Conservation (phyloP, 176 grass and related monocot genomes). For the Luzula sylvatica region DNA sequence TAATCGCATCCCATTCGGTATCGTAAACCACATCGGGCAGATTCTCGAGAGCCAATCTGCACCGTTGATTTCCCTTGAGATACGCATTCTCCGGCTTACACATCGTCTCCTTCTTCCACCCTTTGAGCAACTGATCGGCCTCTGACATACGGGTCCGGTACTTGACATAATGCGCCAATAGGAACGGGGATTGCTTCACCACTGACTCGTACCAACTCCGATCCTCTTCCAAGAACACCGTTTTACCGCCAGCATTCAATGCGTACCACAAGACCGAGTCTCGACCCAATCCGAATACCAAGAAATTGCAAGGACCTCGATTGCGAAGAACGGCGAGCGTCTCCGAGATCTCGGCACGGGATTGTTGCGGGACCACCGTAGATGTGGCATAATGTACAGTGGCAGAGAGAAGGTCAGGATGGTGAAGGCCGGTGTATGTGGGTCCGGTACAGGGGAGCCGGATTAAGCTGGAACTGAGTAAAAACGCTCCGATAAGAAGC, state of each 20-base stretch:
- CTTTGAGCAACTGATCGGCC: constrained; percentile 48
- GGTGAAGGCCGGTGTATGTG: constrained; percentile 2
- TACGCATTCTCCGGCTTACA: constrained; percentile 27
- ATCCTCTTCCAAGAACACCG: constrained; percentile 44
- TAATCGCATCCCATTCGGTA: constrained; percentile 56
- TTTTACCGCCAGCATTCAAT: constrained; percentile 43
- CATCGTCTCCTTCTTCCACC: constrained; percentile 23
- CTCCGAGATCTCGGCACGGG: constrained; percentile 38
- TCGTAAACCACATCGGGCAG: constrained; percentile 45
- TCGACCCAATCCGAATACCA: constrained; percentile 55
- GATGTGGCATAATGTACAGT: constrained; percentile 28
- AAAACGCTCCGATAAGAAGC: constrained; percentile 36
- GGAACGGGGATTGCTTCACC: constrained; percentile 5
- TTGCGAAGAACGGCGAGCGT: constrained; percentile 42
- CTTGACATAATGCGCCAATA: constrained; percentile 23
- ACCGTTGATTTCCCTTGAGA: constrained; percentile 30
- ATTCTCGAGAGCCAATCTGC: constrained; percentile 37
- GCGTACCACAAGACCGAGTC: constrained; percentile 44
- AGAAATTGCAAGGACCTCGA: constrained; percentile 47
- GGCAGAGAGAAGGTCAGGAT: constrained; percentile 13
- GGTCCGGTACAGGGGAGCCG: background rate
- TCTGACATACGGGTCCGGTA: constrained; percentile 40
- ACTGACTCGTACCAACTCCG: constrained; percentile 23
- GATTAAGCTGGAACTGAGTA: constrained; percentile 24
- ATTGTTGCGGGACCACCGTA: constrained; percentile 16